These are phyloP conservation scores for Cladorrhinum sp. DNA, from an alignment of 2,329 filamentous ascomycete genomes.

Conservation along the genomic window DNA sequence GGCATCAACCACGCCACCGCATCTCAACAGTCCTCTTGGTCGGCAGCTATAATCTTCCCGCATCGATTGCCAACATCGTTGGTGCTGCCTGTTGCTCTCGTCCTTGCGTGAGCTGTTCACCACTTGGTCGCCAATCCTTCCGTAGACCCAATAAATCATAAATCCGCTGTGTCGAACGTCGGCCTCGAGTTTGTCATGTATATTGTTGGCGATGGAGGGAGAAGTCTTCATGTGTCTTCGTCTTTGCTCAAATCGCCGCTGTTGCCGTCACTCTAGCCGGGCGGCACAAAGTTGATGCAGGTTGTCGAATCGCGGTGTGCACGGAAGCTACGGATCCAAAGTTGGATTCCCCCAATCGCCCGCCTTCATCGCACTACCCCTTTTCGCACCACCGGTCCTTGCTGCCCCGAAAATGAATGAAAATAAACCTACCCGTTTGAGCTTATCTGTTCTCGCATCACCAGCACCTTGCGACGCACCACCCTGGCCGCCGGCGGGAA, in stretches of 20 bases:
- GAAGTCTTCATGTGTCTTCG: no score
- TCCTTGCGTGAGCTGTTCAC: no score
- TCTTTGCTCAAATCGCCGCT: neutral
- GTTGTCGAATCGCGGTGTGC: neutral
- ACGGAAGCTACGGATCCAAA: neutral
- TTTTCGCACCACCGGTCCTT: conserved; percentile 8
- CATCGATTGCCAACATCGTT: neutral
- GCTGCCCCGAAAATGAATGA: conserved; percentile 6
- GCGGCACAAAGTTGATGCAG: neutral
- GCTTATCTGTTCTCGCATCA: conserved; percentile 56
- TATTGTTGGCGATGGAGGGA: neutral
- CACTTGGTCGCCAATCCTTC: neutral
- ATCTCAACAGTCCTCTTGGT: no score
- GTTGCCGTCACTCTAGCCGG: neutral
- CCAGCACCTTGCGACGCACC: conserved; percentile 38
- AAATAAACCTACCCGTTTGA: conserved; percentile 74
- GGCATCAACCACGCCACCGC: neutral
- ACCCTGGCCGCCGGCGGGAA: conserved; percentile 66
- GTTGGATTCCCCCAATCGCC: neutral
- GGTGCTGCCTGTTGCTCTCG: neutral
- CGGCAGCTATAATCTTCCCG: no score
- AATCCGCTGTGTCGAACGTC: no score
- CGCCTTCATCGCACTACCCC: neutral
- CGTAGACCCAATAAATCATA: no score
- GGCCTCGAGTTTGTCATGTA: neutral